These are phyloP conservation scores for Diplodia intermedia DNA, from an alignment of 2,329 filamentous ascomycete genomes.

Conservation along the genomic window DNA sequence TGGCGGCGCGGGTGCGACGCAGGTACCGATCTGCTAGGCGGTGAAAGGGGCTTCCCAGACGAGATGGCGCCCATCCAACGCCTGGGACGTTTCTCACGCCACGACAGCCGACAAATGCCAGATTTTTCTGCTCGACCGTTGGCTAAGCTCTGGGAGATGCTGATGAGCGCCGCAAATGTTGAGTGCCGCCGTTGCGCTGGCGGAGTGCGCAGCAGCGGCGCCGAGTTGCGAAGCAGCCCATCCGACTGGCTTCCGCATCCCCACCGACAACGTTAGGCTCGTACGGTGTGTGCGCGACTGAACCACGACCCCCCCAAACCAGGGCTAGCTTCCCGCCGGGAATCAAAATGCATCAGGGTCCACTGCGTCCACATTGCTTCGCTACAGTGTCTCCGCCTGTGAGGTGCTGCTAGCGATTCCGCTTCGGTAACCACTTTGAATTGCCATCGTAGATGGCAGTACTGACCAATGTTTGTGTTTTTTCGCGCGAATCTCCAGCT, in stretches of 20 bases:
- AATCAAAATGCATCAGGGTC: neutral
- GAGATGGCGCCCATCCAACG: conserved; percentile 28
- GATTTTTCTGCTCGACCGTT: conserved; percentile 16
- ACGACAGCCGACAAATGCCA: conserved; percentile 30
- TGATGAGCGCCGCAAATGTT: conserved; percentile 14
- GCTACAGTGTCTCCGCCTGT: neutral
- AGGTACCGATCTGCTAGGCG: conserved; percentile 33
- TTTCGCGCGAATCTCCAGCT: conserved; percentile 2
- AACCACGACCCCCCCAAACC: neutral
- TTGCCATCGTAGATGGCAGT: neutral
- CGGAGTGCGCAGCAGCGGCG: conserved; percentile 1
- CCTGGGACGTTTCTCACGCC: conserved; percentile 30
- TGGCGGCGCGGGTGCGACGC: neutral
- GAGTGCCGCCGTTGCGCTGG: conserved; percentile 6
- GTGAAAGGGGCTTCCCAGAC: conserved; percentile 31
- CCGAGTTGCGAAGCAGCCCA: conserved; percentile 20
- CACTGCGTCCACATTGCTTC: conserved; percentile 6
- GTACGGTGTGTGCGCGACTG: conserved; percentile 20
- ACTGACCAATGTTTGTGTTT: neutral
- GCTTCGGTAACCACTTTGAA: neutral
- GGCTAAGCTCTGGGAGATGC: neutral
- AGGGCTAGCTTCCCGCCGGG: no score
- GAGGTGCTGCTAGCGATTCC: neutral
- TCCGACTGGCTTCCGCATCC: conserved; percentile 17
- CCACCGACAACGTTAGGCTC: conserved; percentile 26